Evolutionary conservation across 192 early-diverging fungal genomes (phyloP).

Genomic region (Coemansia sp.): DNA sequence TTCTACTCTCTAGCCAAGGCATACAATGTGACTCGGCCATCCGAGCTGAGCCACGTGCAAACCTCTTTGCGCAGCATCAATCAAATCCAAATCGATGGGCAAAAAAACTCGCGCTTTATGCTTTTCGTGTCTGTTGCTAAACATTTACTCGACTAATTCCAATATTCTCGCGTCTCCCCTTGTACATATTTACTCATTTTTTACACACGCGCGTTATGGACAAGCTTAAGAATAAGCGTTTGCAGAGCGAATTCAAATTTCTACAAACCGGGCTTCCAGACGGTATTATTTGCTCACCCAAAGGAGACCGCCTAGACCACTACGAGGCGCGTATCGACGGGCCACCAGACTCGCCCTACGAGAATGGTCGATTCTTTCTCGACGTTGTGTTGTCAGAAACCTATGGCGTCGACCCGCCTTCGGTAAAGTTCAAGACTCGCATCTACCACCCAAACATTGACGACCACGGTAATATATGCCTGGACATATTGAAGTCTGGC

Average conservation of each 20-base stretch:
- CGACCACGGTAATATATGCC: conserved; percentile 74
- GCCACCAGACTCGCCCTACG: conserved; percentile 70
- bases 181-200: neutral
- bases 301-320: conserved; percentile 62
- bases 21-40: conserved; percentile 2
- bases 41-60: conserved; percentile 4
- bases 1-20: conserved; percentile 3
- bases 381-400: conserved; percentile 57
- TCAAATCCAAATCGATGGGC: neutral
- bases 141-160: neutral
- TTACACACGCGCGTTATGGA: neutral
- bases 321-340: conserved; percentile 67
- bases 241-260: conserved; percentile 38
- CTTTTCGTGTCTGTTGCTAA: neutral
- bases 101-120: neutral
- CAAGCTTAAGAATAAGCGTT: conserved; percentile 22
- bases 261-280: conserved; percentile 60
- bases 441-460: conserved; percentile 87
- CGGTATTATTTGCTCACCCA: conserved; percentile 67
- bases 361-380: conserved; percentile 64
- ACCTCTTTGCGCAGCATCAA: neutral
- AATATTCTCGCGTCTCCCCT: neutral
- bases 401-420: conserved; percentile 78
- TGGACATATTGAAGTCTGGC: conserved; percentile 69
- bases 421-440: conserved; percentile 70